Conservation (phyloP, 2,329 filamentous ascomycete species). For the Ascomycota sp. region DNA sequence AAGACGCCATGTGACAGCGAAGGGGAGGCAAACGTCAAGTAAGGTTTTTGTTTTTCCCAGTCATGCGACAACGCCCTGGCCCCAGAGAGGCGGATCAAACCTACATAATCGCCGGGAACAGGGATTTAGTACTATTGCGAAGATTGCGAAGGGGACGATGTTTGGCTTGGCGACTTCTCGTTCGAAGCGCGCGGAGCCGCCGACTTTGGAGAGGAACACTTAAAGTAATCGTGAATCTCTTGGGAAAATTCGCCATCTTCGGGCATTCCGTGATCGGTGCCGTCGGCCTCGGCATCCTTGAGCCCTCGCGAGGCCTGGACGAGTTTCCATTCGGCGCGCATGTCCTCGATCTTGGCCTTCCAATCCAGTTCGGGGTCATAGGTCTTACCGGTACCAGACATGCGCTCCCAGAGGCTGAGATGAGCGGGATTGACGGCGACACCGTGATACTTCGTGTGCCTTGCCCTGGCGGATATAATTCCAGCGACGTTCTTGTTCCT, state of each 20-base stretch:
- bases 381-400: slow-evolving; percentile 55
- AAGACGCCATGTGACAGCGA: too few species aligned
- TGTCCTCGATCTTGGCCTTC: slow-evolving; percentile 66
- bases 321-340: slow-evolving; percentile 43
- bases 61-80: too few species aligned
- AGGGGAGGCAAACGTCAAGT: too few species aligned
- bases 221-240: slow-evolving; percentile 35
- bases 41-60: too few species aligned
- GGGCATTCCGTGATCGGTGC: slow-evolving; percentile 14
- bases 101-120: too few species aligned
- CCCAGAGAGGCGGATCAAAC: too few species aligned
- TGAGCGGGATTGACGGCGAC: slow-evolving; percentile 82
- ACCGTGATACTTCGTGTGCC: slow-evolving; percentile 71
- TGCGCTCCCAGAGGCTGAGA: slow-evolving; percentile 70
- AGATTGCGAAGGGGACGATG: too few species aligned
- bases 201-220: slow-evolving; percentile 15
- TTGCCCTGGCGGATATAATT: slow-evolving; percentile 61
- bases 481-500: slow-evolving; percentile 94
- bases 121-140: too few species aligned
- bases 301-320: slow-evolving; percentile 24
- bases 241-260: slow-evolving; percentile 29
- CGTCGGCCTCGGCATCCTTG: slow-evolving; percentile 23
- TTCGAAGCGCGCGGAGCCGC: too few species aligned
- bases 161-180: too few species aligned
- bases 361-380: slow-evolving; percentile 74